phyloP scores from a whole-genome alignment of 192 early-diverging fungal species.

The Linnemannia zychae region DNA sequence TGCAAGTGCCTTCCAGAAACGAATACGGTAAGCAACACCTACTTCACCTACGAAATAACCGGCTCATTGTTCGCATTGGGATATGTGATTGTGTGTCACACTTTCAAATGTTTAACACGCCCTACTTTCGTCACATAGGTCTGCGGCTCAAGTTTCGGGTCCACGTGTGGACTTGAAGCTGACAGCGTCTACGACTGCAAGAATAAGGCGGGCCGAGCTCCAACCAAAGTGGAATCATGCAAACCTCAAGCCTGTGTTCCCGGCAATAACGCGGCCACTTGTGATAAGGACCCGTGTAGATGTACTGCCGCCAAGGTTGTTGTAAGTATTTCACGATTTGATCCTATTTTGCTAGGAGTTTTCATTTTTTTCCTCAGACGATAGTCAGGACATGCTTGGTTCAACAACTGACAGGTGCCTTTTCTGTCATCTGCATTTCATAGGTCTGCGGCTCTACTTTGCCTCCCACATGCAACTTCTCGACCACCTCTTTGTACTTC shows the following conservation, averaged over 20 bases:
- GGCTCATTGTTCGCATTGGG: background rate
- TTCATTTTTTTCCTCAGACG: background rate
- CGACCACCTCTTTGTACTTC: background rate
- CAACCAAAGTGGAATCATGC: background rate
- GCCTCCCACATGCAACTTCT: background rate
- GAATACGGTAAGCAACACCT: background rate
- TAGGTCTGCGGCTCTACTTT: background rate
- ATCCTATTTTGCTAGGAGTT: background rate
- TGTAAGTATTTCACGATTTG: background rate
- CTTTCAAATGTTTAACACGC: background rate
- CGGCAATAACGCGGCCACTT: background rate
- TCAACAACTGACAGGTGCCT: background rate
- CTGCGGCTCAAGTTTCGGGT: background rate
- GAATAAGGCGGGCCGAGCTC: background rate
- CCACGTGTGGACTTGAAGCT: background rate
- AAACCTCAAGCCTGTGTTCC: background rate
- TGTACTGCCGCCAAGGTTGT: background rate
- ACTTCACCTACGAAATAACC: background rate
- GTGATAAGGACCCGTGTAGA: background rate
- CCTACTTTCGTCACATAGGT: background rate
- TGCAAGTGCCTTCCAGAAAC: slow-evolving; percentile 3
- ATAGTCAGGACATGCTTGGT: too few species aligned
- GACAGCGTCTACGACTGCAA: slow-evolving; percentile 4
- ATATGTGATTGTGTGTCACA: background rate
- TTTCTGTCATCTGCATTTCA: background rate